Evolutionary conservation across 208 protist species (phyloP).

Genomic region (Crithidia expoeki): DNA sequence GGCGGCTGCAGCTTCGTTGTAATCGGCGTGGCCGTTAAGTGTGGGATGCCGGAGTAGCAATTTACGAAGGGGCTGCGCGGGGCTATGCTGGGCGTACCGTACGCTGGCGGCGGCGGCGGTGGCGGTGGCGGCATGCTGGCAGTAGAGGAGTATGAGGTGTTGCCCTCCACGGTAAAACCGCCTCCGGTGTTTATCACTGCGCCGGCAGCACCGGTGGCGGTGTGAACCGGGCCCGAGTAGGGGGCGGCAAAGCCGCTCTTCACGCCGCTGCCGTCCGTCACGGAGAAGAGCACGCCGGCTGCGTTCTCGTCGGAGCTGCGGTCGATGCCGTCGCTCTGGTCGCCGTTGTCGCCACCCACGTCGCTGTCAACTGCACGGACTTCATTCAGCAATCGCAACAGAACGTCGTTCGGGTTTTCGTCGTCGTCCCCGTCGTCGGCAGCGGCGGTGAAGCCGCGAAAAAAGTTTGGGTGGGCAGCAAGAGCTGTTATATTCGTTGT

Average conservation of each 20-base stretch:
- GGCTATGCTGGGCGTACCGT: slow-evolving; percentile 36
- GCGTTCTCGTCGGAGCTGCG: slow-evolving; percentile 33
- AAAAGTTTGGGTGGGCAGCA: slow-evolving; percentile 16
- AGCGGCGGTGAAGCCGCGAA: slow-evolving; percentile 15
- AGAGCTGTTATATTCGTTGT: slow-evolving; percentile 6
- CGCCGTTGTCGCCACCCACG: slow-evolving; percentile 19
- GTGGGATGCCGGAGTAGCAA: slow-evolving; percentile 48
- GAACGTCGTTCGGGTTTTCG: slow-evolving; percentile 39
- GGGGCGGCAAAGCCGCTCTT: slow-evolving; percentile 18
- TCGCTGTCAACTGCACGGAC: slow-evolving; percentile 42
- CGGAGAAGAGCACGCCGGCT: slow-evolving; percentile 22
- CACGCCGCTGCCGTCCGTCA: slow-evolving; percentile 12
- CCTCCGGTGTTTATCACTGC: slow-evolving; percentile 3
- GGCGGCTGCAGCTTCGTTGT: slow-evolving; percentile 54
- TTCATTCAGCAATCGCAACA: slow-evolving; percentile 58
- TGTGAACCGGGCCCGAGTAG: slow-evolving; percentile 6
- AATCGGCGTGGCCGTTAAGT: slow-evolving; percentile 19
- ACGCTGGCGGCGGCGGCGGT: slow-evolving; percentile 35
- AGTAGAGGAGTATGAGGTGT: slow-evolving; percentile 32
- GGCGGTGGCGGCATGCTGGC: slow-evolving; percentile 31
- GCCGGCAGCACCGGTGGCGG: background rate
- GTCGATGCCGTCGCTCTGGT: slow-evolving; percentile 10
- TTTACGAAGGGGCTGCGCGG: slow-evolving; percentile 38
- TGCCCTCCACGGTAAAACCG: slow-evolving; percentile 60
- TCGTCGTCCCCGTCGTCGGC: slow-evolving; percentile 36